Percentiles rank a stretch among this genome's conserved stretches.
Conservation (phyloP, 2,329 filamentous ascomycete species). For the Aspergillus arachidicola region DNA sequence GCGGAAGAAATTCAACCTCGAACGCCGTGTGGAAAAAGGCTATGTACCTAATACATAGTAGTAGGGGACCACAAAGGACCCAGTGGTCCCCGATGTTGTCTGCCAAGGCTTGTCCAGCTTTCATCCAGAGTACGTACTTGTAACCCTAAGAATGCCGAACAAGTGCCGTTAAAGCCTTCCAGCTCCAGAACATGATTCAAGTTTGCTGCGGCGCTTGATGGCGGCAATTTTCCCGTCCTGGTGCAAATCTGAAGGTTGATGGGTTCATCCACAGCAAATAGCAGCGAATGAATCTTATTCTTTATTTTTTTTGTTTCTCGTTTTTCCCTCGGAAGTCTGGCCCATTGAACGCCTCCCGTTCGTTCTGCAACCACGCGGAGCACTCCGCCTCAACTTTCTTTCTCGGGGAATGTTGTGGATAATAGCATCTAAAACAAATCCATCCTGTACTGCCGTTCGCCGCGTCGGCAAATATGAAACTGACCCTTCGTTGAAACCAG, state of each 20-base stretch:
- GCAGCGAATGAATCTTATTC: background rate
- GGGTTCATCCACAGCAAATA: background rate
- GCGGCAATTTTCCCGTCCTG: background rate
- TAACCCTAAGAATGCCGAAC: background rate
- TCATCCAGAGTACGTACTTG: background rate
- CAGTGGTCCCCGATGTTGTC: background rate
- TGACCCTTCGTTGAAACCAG: conserved; percentile 10
- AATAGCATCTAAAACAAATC: background rate
- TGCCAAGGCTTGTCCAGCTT: background rate
- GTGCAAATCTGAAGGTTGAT: background rate
- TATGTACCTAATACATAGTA: background rate
- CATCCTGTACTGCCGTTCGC: conserved; percentile 6
- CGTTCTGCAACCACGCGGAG: background rate
- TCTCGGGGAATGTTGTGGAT: conserved; percentile 6
- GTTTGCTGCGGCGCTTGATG: background rate
- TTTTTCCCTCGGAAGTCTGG: background rate
- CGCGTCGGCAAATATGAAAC: conserved; percentile 30
- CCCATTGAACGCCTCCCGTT: background rate
- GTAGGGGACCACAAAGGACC: background rate
- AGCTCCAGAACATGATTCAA: background rate
- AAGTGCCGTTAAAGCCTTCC: background rate
- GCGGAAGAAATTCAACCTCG: background rate
- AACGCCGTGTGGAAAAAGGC: background rate
- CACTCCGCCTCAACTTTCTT: conserved; percentile 3
- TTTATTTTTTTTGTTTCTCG: background rate